These are phyloP conservation scores for Septoria linicola DNA, from an alignment of 2,329 filamentous ascomycete genomes.

Conservation along the genomic window DNA sequence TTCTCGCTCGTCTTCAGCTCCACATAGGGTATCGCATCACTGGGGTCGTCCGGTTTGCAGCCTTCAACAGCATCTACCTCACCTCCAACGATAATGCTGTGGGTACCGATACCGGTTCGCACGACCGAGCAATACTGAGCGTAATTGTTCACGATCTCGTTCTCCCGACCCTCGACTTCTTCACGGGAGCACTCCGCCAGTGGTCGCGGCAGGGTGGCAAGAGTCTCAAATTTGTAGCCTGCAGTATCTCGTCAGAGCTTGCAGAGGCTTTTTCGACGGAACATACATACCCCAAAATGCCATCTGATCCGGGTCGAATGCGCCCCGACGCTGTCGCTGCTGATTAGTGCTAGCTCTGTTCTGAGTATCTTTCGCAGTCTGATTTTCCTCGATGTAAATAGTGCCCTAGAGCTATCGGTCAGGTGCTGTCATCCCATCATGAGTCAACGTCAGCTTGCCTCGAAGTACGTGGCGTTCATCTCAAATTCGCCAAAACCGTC, in stretches of 20 bases:
- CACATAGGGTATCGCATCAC: constrained; percentile 80
- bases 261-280: background rate
- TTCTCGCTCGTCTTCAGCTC: constrained; percentile 80
- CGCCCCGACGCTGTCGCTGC: constrained; percentile 49
- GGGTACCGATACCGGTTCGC: constrained; percentile 77
- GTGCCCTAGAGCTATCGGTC: constrained; percentile 24
- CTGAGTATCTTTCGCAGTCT: constrained; percentile 66
- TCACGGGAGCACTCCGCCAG: constrained; percentile 73
- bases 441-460: constrained; percentile 58
- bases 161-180: constrained; percentile 73
- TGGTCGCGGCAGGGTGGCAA: constrained; percentile 70
- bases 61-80: constrained; percentile 96
- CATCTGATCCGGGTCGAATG: constrained; percentile 75
- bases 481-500: constrained; percentile 85
- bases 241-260: background rate
- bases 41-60: constrained; percentile 63
- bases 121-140: constrained; percentile 96
- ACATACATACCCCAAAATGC: constrained; percentile 75
- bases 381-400: constrained; percentile 80
- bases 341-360: constrained; percentile 49
- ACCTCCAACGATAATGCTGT: constrained; percentile 76
- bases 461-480: constrained; percentile 91
- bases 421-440: constrained; percentile 2
- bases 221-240: constrained; percentile 96
- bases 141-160: constrained; percentile 77